These are phyloP conservation scores for Bruguiera parviflora DNA, from an alignment of 345 rosid species.

Conservation along the genomic window DNA sequence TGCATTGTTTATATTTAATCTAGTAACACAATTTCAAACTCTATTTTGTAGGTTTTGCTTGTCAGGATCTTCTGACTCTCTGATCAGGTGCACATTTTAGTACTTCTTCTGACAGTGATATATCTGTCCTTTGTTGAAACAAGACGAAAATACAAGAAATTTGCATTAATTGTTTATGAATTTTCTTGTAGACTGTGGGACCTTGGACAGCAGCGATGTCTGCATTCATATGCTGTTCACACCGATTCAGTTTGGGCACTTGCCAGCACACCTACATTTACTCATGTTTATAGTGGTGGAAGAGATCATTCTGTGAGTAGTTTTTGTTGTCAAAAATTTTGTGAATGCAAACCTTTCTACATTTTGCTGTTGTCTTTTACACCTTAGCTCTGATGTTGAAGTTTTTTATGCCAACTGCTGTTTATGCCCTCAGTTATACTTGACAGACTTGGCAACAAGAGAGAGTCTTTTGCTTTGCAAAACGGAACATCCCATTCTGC, in stretches of 20 bases:
- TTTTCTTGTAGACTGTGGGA: conserved; percentile 78
- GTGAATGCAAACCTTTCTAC: neutral
- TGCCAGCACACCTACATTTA: conserved; percentile 90
- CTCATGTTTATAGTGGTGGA: conserved; percentile 98
- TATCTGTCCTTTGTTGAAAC: neutral
- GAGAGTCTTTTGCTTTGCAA: conserved; percentile 93
- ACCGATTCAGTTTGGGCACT: conserved; percentile 99
- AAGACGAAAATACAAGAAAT: neutral
- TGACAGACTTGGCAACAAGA: conserved; percentile 93
- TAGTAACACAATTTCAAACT: conserved; percentile 7
- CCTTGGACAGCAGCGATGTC: conserved; percentile 97
- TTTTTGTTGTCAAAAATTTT: conserved; percentile 7
- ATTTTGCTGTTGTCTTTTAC: conserved; percentile 9
- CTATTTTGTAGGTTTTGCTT: conserved; percentile 77
- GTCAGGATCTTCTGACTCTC: conserved; percentile 98
- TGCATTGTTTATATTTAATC: neutral
- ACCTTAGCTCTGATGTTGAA: conserved; percentile 3
- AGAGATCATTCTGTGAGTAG: conserved; percentile 94
- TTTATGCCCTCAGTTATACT: conserved; percentile 62
- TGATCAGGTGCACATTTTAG: conserved; percentile 71
- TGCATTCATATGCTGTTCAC: conserved; percentile 99
- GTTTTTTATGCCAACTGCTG: conserved; percentile 18
- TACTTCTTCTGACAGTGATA: neutral
- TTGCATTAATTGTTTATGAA: conserved; percentile 20
- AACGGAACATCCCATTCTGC: conserved; percentile 83